These are phyloP conservation scores for Cephalotrichum gorgonifer DNA, from an alignment of 2,329 filamentous ascomycete species.

Conservation along the genomic window DNA sequence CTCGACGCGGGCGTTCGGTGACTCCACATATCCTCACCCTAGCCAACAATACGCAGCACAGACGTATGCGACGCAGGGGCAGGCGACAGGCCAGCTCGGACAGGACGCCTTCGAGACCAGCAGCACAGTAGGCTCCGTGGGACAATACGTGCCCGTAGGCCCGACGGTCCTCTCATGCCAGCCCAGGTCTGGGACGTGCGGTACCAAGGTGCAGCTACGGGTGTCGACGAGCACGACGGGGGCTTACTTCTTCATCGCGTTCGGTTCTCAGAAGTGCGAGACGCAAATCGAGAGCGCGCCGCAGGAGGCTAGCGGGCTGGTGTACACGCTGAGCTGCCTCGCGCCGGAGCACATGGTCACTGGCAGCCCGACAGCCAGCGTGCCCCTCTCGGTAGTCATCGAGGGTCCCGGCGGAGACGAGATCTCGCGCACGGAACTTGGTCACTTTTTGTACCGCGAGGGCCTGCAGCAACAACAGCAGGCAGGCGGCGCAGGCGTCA, in stretches of 20 bases:
- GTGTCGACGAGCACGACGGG: constrained; percentile 63
- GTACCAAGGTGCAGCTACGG: constrained; percentile 63
- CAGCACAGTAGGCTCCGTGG: constrained; percentile 50
- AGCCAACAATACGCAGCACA: constrained; percentile 36
- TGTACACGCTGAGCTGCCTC: constrained; percentile 63
- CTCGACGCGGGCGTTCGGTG: constrained; percentile 49
- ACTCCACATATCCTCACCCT: constrained; percentile 38
- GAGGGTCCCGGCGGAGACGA: constrained; percentile 42
- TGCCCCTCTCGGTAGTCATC: constrained; percentile 44
- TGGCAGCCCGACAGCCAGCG: constrained; percentile 35
- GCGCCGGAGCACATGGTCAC: constrained; percentile 53
- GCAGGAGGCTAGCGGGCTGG: constrained; percentile 49
- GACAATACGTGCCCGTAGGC: constrained; percentile 53
- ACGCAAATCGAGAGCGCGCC: constrained; percentile 53
- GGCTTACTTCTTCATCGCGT: constrained; percentile 56
- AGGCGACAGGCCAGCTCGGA: constrained; percentile 38
- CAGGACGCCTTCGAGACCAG: constrained; percentile 43
- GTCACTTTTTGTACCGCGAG: constrained; percentile 34
- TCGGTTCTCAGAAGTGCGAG: constrained; percentile 66
- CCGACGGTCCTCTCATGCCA: constrained; percentile 58
- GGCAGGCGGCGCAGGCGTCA: constrained; percentile 18
- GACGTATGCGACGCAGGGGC: constrained; percentile 30
- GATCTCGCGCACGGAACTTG: constrained; percentile 36
- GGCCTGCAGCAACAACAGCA: too few relatives aligned
- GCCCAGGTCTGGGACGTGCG: constrained; percentile 57